phyloP scores from a whole-genome alignment of 805 yeast species.

The Komagataella kurtzmanii region DNA sequence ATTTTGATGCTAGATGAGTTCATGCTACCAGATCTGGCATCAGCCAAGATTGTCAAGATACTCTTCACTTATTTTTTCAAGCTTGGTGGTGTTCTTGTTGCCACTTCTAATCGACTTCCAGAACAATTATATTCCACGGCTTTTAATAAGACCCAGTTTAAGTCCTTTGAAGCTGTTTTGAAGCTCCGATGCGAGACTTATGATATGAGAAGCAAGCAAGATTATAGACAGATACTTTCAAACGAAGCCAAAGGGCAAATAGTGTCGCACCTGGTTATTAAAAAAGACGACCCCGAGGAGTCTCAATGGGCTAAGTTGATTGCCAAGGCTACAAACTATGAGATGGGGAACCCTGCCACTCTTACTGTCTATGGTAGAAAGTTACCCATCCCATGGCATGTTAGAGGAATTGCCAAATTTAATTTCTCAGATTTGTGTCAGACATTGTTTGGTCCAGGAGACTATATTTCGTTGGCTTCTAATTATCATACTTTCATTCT shows the following conservation, averaged over 20 bases:
- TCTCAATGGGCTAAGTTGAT: constrained; percentile 23
- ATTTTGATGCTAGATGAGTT: constrained; percentile 58
- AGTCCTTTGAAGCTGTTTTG: constrained; percentile 40
- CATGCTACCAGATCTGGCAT: constrained; percentile 65
- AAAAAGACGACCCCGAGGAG: constrained; percentile 14
- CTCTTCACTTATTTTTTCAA: constrained; percentile 58
- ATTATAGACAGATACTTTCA: constrained; percentile 32
- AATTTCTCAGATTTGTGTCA: constrained; percentile 42
- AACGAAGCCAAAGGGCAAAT: constrained; percentile 8
- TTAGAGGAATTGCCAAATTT: constrained; percentile 29
- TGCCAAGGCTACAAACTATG: constrained; percentile 2
- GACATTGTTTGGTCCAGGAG: constrained; percentile 49
- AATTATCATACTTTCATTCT: constrained; percentile 41
- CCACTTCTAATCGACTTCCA: constrained; percentile 62
- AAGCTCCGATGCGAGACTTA: constrained; percentile 44
- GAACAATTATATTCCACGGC: constrained; percentile 58
- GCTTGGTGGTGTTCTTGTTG: constrained; percentile 62
- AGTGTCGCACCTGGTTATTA: constrained; percentile 20
- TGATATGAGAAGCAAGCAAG: constrained; percentile 47
- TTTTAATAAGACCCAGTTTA: constrained; percentile 45
- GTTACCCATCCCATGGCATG: constrained; percentile 29
- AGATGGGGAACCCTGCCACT: constrained; percentile 7
- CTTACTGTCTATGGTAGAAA: constrained; percentile 45
- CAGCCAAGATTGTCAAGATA: constrained; percentile 55
- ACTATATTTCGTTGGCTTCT: constrained; percentile 56